Base-by-base conservation (phyloP, 495 filamentous ascomycete species). In the Monascus purpureus region DNA sequence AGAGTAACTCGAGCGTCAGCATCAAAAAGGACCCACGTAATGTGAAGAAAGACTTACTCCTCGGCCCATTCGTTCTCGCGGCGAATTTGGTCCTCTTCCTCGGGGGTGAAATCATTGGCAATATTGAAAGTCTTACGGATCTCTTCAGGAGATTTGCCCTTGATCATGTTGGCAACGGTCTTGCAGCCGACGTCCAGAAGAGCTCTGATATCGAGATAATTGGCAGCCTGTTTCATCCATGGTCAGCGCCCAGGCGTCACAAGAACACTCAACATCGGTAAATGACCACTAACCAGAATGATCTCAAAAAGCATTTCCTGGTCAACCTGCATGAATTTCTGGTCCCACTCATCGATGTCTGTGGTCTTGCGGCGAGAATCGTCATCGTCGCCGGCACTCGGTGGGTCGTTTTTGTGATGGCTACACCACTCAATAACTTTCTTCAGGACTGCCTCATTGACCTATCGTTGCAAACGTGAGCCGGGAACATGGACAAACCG, bases 221-320 rank as follows among this genome's bases (percentile, higher is more conserved):
- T 82, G 39, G 75, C 74, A 9, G 75, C 76, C 65, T 71, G 27
- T 17, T 22, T 22, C 20, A 20, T n/a, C 3, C 17, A n/a, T 11
- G 19, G 13, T 31, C 22, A 31, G 29, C 29, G n/a, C 28, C 6
- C 13, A 4, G 16, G 4, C 13, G 4, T 13, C 13, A 9, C 25
- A 27, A 13, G 13, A 6, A n/a, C 22, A 8, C 7, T 6, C 6
- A 6, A n/a, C 29, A 20, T 19, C 9, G 20, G 20, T 9, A 5
- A 33, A 24, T 13, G 12, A 28, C n/a, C 17, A 72, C 81, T 31
- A 72, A 93, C 86, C 17, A 97, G 66, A 40, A 97, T 97, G 49
- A 97, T 96, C 65, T 97, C 90, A 40, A 97, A 97, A 1, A 97
- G 72, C 90, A 97, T 94, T 61, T 97, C 90, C 51, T 97, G 90